phyloP scores from a whole-genome alignment of 139 green algal genomes.

The Tetradesmus obliquus region DNA sequence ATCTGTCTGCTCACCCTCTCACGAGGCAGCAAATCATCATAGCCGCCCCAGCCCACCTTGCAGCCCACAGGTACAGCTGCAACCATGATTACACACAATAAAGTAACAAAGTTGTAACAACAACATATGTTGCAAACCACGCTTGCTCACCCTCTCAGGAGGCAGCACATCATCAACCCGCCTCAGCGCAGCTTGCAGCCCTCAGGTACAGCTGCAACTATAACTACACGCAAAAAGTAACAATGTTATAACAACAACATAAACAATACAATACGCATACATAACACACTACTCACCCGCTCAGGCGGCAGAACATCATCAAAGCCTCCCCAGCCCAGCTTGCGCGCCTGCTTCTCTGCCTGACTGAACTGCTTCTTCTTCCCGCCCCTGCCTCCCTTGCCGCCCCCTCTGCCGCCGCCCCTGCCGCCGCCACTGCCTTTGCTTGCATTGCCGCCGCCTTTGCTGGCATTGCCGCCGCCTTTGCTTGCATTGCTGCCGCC shows the following conservation, averaged over 20 bases:
- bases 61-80: no score
- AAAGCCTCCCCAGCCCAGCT: conserved; percentile 91
- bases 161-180: no score
- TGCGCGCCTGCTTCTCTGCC: conserved; percentile 64
- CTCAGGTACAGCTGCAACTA: no score
- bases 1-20: no score
- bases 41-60: no score
- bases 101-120: no score
- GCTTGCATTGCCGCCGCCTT: neutral
- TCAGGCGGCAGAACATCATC: conserved; percentile 86
- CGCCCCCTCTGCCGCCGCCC: neutral
- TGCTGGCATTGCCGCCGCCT: conserved; percentile 1
- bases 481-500: neutral
- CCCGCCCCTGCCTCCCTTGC: conserved; percentile 15
- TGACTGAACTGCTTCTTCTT: conserved; percentile 65
- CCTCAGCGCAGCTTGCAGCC: no score
- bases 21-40: no score
- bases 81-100: no score
- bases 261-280: no score
- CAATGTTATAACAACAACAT: neutral
- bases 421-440: neutral
- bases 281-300: conserved; percentile 54
- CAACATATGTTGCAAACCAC: no score
- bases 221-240: neutral
- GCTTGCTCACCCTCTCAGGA: no score